Percentiles rank a stretch among this genome's conserved stretches.
phyloP scores from a whole-genome alignment of 2,329 filamentous ascomycete species.

The Penicillium crustosum region DNA sequence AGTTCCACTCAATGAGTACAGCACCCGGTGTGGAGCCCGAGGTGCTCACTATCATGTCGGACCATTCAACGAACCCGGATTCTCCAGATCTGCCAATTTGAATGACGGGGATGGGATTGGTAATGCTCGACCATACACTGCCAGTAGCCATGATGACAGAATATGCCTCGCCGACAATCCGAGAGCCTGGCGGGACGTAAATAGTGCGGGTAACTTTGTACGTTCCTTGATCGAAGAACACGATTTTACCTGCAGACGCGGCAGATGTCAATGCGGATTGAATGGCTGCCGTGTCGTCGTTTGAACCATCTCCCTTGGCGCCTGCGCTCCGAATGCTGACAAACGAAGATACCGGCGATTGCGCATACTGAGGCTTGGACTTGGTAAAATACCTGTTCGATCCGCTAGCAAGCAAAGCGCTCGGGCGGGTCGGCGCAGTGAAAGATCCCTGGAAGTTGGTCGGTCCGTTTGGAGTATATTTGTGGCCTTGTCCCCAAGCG shows the following conservation, averaged over 20 bases:
- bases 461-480: conserved; percentile 48
- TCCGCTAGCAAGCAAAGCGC: conserved; percentile 45
- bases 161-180: conserved; percentile 57
- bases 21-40: conserved; percentile 67
- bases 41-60: conserved; percentile 70
- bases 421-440: conserved; percentile 45
- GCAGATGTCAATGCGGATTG: conserved; percentile 58
- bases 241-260: conserved; percentile 49
- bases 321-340: conserved; percentile 46
- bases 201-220: conserved; percentile 53
- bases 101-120: conserved; percentile 63
- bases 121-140: conserved; percentile 55
- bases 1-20: conserved; percentile 71
- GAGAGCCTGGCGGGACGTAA: conserved; percentile 50
- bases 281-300: conserved; percentile 61
- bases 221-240: conserved; percentile 59
- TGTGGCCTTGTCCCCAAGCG: conserved; percentile 47
- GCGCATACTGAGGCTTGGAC: conserved; percentile 57
- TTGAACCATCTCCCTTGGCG: conserved; percentile 54
- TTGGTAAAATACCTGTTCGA: conserved; percentile 45
- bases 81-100: conserved; percentile 66
- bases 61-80: conserved; percentile 65
- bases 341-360: conserved; percentile 40
- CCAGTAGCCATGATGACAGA: conserved; percentile 60
- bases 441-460: conserved; percentile 46